phyloP scores from a whole-genome alignment of 176 grass and related monocot genomes.

The Luzula sylvatica region DNA sequence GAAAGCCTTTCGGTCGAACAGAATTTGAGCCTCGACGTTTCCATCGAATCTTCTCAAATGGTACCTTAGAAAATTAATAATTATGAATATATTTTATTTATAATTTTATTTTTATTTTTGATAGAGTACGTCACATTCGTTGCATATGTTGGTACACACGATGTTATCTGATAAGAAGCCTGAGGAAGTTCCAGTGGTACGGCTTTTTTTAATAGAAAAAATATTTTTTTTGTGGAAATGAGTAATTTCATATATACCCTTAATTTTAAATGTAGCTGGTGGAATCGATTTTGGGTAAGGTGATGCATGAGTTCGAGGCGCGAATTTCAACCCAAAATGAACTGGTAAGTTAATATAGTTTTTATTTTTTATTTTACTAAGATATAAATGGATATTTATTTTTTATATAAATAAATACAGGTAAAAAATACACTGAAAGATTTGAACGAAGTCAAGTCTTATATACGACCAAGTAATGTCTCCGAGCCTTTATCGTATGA shows the following conservation, averaged over 20 bases:
- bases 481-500: conserved; percentile 24
- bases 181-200: conserved; percentile 77
- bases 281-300: conserved; percentile 63
- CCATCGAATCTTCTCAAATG: conserved; percentile 42
- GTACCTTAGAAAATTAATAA: conserved; percentile 34
- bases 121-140: conserved; percentile 55
- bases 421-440: conserved; percentile 27
- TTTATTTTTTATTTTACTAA: conserved; percentile 3
- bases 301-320: conserved; percentile 68
- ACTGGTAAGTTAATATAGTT: conserved; percentile 30
- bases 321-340: conserved; percentile 49
- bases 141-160: conserved; percentile 54
- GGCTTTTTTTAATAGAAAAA: conserved; percentile 13
- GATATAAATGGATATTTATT: not conserved
- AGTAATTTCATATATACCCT: not conserved
- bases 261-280: conserved; percentile 52
- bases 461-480: conserved; percentile 24
- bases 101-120: conserved; percentile 17
- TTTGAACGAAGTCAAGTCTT: conserved; percentile 30
- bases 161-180: conserved; percentile 72
- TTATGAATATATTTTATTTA: not conserved
- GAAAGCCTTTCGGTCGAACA: conserved; percentile 43
- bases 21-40: conserved; percentile 43
- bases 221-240: conserved; percentile 9
- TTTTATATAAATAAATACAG: conserved; percentile 16